phyloP scores from a whole-genome alignment of 2,329 filamentous ascomycete species.

The Lasiodiplodia hormozganensis region DNA sequence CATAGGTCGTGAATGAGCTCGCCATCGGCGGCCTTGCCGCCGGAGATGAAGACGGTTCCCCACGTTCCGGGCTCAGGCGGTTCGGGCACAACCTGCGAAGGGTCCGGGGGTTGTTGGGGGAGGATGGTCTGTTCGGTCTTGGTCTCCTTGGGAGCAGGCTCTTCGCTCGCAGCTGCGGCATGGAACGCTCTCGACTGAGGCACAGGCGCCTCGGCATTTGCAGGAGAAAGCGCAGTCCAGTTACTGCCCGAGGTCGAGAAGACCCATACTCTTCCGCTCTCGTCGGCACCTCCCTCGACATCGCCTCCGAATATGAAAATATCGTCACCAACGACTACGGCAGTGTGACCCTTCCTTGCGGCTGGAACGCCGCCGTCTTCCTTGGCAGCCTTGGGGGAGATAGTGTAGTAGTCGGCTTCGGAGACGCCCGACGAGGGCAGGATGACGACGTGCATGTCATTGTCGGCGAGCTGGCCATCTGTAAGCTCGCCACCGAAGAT shows the following conservation, averaged over 20 bases:
- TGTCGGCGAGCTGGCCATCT: constrained; percentile 52
- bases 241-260: constrained; percentile 50
- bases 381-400: constrained; percentile 45
- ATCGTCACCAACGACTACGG: constrained; percentile 51
- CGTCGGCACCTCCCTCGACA: constrained; percentile 39
- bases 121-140: constrained; percentile 18
- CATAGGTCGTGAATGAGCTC: constrained; percentile 54
- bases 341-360: constrained; percentile 50
- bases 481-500: constrained; percentile 60
- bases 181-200: constrained; percentile 46
- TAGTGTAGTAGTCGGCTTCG: constrained; percentile 50
- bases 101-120: constrained; percentile 51
- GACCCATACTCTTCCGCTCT: constrained; percentile 52
- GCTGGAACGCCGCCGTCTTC: constrained; percentile 46
- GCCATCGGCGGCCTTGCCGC: constrained; percentile 46
- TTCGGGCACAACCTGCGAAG: constrained; percentile 50
- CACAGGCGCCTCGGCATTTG: constrained; percentile 31
- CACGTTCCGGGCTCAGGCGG: constrained; percentile 49
- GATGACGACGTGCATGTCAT: constrained; percentile 61
- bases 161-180: constrained; percentile 47
- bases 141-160: constrained; percentile 45
- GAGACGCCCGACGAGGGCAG: constrained; percentile 55
- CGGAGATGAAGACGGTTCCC: constrained; percentile 60
- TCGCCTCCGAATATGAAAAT: constrained; percentile 56
- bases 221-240: constrained; percentile 49